A percentile compares a stretch with the other conserved stretches of the same genome.
phyloP scores from a whole-genome alignment of 2,329 filamentous ascomycete genomes.

The Gnomoniopsis sp. region DNA sequence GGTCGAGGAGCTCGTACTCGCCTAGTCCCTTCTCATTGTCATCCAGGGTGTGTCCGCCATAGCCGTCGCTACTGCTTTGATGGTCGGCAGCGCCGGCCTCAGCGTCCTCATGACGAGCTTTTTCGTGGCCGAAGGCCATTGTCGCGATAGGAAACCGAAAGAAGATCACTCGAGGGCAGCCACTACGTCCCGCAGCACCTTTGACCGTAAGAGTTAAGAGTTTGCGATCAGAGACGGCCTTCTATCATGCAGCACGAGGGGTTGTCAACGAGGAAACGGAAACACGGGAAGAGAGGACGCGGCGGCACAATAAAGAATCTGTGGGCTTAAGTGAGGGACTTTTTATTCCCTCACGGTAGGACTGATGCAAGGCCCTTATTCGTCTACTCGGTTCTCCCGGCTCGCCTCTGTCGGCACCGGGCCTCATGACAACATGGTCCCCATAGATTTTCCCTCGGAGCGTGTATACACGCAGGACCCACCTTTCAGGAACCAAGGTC shows the following conservation, averaged over 20 bases:
- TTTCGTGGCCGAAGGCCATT: conserved; percentile 13
- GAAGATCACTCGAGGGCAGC: not conserved
- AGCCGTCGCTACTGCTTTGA: not conserved
- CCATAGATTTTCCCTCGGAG: not conserved
- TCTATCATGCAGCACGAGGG: not conserved
- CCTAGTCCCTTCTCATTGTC: conserved; percentile 21
- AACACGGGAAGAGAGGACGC: not conserved
- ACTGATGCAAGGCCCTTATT: not conserved
- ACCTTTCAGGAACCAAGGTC: not conserved
- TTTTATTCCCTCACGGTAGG: not conserved
- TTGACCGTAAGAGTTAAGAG: not conserved
- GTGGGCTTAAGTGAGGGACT: not conserved
- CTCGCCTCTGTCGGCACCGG: not conserved
- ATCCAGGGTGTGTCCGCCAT: not conserved
- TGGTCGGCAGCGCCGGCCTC: conserved; percentile 11
- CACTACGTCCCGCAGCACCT: not conserved
- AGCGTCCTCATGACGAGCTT: conserved; percentile 2
- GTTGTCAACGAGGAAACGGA: not conserved
- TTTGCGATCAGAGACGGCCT: not conserved
- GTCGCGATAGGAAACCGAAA: not conserved
- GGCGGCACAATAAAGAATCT: not conserved
- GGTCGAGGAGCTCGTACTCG: conserved; percentile 31
- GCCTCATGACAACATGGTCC: not conserved
- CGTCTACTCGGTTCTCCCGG: not conserved
- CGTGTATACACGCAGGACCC: not conserved